Evolutionary conservation across 164 flowering plant species (phyloP).

Genomic region (Hamamelis virginiana): DNA sequence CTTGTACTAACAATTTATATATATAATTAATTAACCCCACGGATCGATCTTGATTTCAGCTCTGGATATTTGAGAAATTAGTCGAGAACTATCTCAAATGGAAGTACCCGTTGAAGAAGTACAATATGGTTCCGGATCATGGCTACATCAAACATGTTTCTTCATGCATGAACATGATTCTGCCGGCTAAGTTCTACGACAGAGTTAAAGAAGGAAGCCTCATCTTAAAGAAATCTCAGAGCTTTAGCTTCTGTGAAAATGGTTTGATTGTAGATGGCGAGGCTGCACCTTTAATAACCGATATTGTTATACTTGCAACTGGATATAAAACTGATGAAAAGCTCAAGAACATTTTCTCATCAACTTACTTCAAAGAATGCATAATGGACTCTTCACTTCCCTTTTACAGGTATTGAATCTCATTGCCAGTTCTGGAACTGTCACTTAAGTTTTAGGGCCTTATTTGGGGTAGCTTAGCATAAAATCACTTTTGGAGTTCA

Average conservation of each 20-base stretch:
- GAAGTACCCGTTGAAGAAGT: conserved; percentile 34
- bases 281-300: conserved; percentile 21
- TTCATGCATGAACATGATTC: conserved; percentile 23
- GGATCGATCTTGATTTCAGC: conserved; percentile 28
- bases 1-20: no score
- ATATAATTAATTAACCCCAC: no score
- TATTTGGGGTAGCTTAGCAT: no score
- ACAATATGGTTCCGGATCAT: conserved; percentile 35
- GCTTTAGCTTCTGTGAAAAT: conserved; percentile 29
- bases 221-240: conserved; percentile 31
- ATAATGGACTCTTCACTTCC: conserved; percentile 35
- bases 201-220: conserved; percentile 39
- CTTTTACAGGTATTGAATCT: conserved; percentile 34
- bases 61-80: conserved; percentile 32
- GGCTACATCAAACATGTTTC: conserved; percentile 27
- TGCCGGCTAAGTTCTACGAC: conserved; percentile 35
- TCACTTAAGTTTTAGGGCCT: no score
- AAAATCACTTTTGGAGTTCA: no score
- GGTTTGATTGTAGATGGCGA: conserved; percentile 31
- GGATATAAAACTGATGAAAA: conserved; percentile 46
- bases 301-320: conserved; percentile 52
- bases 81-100: conserved; percentile 37
- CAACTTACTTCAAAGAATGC: conserved; percentile 30
- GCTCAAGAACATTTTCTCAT: conserved; percentile 36
- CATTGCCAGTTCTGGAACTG: no score